A percentile compares a stretch with the other conserved stretches of the same genome.
phyloP scores from a whole-genome alignment of 140 eudicot genomes.

The Oenanthe javanica region DNA sequence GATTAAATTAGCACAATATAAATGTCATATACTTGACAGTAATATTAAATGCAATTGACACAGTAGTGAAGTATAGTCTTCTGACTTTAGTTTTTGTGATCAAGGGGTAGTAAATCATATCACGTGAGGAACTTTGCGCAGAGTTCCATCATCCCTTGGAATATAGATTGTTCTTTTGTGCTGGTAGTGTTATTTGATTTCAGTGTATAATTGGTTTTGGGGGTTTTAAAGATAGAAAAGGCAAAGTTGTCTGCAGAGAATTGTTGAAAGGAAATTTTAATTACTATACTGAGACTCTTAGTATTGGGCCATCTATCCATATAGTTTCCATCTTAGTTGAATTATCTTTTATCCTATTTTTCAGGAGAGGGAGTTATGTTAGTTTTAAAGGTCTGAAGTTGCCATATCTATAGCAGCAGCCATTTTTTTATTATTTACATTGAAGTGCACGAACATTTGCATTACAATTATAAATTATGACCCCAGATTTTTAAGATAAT shows the following conservation, averaged over 20 bases:
- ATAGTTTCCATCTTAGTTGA: not conserved
- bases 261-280: not conserved
- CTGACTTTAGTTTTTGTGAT: not conserved
- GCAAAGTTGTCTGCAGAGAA: conserved; percentile 1
- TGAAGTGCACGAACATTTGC: not conserved
- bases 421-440: not conserved
- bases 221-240: not conserved
- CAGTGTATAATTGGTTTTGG: not conserved
- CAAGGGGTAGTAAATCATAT: no score
- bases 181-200: not conserved
- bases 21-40: not conserved
- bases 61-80: not conserved
- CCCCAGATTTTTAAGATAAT: not conserved
- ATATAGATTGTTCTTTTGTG: not conserved
- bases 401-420: not conserved
- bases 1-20: not conserved
- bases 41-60: not conserved
- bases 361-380: not conserved
- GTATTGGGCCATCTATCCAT: not conserved
- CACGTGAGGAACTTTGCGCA: no score
- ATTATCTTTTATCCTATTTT: not conserved
- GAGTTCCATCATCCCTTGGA: not conserved
- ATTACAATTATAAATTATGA: no score
- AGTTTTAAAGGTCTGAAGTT: not conserved
- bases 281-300: not conserved